These are phyloP conservation scores for peach (Prunus persica) DNA, from an alignment of 306 rosid genomes.

Conservation along the genomic window Prunus_persica_NCBIv2 NC_034012.1:10225001-10225500, in stretches of 20 bases:
- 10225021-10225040: not conserved
- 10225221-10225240: conserved; percentile 78
- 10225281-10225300: not conserved
- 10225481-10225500: not conserved
- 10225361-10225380: conserved; percentile 88
- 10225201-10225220: conserved; percentile 99
- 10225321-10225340: conserved; percentile 68
- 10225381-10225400: conserved; percentile 88
- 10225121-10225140: not conserved
- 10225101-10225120: not conserved
- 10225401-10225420: conserved; percentile 36
- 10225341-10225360: conserved; percentile 81
- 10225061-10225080: not conserved
- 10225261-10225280: not conserved
- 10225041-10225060: not conserved
- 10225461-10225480: not conserved
- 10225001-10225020: not conserved
- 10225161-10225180: not conserved
- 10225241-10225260: conserved; percentile 13
- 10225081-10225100: not conserved
- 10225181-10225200: conserved; percentile 15
- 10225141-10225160: not conserved
- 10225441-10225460: conserved; percentile 10
- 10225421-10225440: conserved; percentile 7
- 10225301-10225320: conserved; percentile 55